Conservation (phyloP, 169 alveolate genomes). For the Cryptosporidium meleagridis region DNA sequence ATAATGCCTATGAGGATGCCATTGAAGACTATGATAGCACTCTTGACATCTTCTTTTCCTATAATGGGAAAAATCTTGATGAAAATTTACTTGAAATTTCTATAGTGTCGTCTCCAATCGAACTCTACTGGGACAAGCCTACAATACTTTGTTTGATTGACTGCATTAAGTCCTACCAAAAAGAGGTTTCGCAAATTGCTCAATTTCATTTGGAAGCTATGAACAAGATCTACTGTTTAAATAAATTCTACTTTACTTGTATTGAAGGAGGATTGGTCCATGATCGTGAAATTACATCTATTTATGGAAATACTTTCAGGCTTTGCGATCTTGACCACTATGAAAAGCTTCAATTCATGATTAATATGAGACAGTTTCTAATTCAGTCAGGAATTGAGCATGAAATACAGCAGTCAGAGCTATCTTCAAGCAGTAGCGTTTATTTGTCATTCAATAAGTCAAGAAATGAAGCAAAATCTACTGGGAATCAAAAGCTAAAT, state of each 20-base stretch:
- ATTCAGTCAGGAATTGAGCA: not conserved
- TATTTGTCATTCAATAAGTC: not conserved
- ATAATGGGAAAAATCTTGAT: not conserved
- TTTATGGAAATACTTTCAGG: slow-evolving; percentile 29
- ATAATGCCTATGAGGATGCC: slow-evolving; percentile 53
- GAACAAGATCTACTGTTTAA: slow-evolving; percentile 3
- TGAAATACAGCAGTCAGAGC: not conserved
- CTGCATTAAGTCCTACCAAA: slow-evolving; percentile 31
- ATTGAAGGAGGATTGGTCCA: not conserved
- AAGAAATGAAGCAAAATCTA: not conserved
- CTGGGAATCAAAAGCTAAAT: not conserved
- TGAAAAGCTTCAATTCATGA: slow-evolving; percentile 11
- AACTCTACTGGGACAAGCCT: slow-evolving; percentile 71
- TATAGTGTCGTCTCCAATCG: slow-evolving; percentile 51
- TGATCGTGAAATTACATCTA: slow-evolving; percentile 1
- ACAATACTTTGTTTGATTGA: slow-evolving; percentile 29
- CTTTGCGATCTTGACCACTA: not conserved
- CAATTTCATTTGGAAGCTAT: slow-evolving; percentile 1
- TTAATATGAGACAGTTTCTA: slow-evolving; percentile 14
- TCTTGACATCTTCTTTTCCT: slow-evolving; percentile 28
- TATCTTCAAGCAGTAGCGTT: not conserved
- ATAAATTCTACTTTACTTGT: slow-evolving; percentile 11
- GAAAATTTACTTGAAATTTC: slow-evolving; percentile 17
- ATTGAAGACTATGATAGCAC: slow-evolving; percentile 68
- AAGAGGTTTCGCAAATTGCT: slow-evolving; percentile 1